Evolutionary conservation across 2,329 filamentous ascomycete genomes (phyloP).

Genomic region (Teratosphaeria gauchensis): DNA sequence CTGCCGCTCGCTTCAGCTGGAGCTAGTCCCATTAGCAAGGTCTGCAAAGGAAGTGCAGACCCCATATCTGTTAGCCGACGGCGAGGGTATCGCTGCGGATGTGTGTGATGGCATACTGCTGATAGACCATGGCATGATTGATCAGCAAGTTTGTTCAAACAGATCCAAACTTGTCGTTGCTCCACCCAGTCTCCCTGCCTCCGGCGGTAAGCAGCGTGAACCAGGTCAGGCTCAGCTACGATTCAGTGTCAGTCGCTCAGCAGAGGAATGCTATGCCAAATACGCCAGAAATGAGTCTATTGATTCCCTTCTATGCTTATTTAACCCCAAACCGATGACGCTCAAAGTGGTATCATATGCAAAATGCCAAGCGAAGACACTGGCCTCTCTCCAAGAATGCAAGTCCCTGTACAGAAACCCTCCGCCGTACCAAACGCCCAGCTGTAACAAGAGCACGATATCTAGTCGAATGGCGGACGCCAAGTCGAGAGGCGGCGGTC

Average conservation of each 20-base stretch:
- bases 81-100: background rate
- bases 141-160: background rate
- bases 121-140: background rate
- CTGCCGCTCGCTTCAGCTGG: constrained; percentile 4
- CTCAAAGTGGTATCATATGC: background rate
- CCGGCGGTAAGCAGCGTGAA: too few species aligned
- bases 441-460: background rate
- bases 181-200: too few species aligned
- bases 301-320: background rate
- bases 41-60: background rate
- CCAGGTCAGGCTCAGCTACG: background rate
- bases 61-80: background rate
- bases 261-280: background rate
- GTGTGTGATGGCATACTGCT: background rate
- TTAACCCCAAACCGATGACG: background rate
- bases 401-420: background rate
- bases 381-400: background rate
- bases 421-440: background rate
- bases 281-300: background rate
- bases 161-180: too few species aligned
- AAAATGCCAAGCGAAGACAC: background rate
- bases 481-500: too few species aligned
- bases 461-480: background rate
- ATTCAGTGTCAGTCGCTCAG: background rate
- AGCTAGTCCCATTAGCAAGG: background rate